phyloP scores from a whole-genome alignment of 345 rosid species.

The Eucalyptus regnans region DNA sequence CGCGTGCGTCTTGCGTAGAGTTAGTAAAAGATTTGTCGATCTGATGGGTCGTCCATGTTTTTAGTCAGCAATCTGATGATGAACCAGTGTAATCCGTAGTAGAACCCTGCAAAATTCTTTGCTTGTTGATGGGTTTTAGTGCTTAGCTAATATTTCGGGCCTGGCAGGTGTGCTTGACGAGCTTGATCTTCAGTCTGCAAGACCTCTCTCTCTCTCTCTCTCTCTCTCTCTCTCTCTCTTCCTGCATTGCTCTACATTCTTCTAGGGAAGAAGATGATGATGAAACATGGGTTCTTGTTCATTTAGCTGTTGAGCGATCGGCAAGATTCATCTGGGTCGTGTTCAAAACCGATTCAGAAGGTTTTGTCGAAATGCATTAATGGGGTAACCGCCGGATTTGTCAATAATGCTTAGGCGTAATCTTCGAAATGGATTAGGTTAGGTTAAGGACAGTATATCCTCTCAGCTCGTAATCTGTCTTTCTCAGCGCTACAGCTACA shows the following conservation, averaged over 20 bases:
- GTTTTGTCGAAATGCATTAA: not conserved
- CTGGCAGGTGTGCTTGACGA: not conserved
- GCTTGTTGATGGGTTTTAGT: not conserved
- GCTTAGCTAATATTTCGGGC: not conserved
- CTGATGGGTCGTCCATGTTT: not conserved
- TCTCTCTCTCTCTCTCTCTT: not conserved
- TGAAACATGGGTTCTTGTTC: not conserved
- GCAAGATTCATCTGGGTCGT: not conserved
- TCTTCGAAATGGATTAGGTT: not conserved
- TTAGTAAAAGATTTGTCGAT: not conserved
- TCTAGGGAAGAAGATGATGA: not conserved
- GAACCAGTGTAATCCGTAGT: not conserved
- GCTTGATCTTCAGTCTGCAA: not conserved
- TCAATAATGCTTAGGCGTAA: not conserved
- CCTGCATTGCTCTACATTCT: not conserved
- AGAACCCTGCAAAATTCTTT: not conserved
- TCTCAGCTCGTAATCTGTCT: not conserved
- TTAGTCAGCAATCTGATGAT: not conserved
- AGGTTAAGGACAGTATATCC: not conserved
- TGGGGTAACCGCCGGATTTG: not conserved
- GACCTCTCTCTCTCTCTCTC: not conserved
- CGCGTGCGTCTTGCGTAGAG: not conserved
- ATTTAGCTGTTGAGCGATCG: not conserved
- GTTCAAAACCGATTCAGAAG: not conserved
- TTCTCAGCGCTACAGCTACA: not conserved